Percentiles rank a stretch among this genome's conserved stretches.
These are phyloP conservation scores for Orbilia brochopaga DNA, from an alignment of 2,329 filamentous ascomycete species.

Conservation along the genomic window DNA sequence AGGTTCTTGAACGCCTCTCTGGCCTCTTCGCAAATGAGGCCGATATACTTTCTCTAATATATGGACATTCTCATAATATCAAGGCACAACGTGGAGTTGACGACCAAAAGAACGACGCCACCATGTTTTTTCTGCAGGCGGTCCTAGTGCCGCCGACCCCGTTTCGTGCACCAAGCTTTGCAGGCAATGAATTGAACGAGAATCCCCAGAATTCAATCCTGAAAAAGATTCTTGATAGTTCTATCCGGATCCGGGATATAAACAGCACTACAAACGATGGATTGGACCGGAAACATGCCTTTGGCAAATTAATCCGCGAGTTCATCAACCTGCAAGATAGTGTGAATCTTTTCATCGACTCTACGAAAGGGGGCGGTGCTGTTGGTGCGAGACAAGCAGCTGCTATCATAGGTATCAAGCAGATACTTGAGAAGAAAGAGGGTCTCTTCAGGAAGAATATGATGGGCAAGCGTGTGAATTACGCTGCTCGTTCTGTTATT, in stretches of 20 bases:
- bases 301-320: conserved; percentile 52
- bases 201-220: conserved; percentile 79
- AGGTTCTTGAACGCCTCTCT: conserved; percentile 78
- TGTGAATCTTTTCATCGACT: conserved; percentile 92
- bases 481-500: conserved; percentile 94
- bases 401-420: conserved; percentile 79
- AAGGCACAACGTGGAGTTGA: conserved; percentile 57
- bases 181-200: conserved; percentile 81
- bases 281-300: conserved; percentile 23
- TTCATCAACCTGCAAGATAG: conserved; percentile 73
- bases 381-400: conserved; percentile 71
- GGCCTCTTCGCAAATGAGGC: conserved; percentile 86
- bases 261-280: conserved; percentile 39
- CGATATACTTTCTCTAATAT: conserved; percentile 82
- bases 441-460: conserved; percentile 98
- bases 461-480: conserved; percentile 99
- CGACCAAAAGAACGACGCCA: conserved; percentile 15
- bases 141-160: conserved; percentile 90
- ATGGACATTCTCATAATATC: conserved; percentile 69
- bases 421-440: conserved; percentile 97
- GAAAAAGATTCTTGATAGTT: conserved; percentile 78
- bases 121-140: conserved; percentile 89
- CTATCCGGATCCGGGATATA: conserved; percentile 66
- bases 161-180: conserved; percentile 82
- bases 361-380: conserved; percentile 73